Base-by-base conservation (phyloP, 2,329 filamentous ascomycete genomes). In the Botrytis pseudocinerea region DNA sequence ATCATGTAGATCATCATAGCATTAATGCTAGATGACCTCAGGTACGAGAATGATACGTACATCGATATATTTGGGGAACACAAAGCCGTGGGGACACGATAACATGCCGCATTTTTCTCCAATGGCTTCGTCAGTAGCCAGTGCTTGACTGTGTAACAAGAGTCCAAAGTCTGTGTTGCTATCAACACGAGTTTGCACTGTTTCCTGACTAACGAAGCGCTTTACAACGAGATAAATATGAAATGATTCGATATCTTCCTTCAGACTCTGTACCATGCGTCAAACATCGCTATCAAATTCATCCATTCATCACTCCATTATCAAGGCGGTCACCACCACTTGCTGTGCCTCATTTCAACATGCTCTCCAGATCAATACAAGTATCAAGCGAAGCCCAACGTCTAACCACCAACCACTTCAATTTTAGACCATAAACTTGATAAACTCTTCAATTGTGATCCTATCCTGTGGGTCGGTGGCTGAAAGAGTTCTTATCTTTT, bases 401-500 rank as follows among this genome's bases (percentile, higher is more conserved):
- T 10, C 28, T 18, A 68, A 28, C 64, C 46, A 54, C 64, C 64
- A 68, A 68, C 64, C 46, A 54, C 64, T 68, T 54, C 25, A 28
- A 66, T 66, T 51, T 51, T 28, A 16, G 22, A 35, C 46, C 46
- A n/a, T 66, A 8, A 51, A 51, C 44, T 40, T 16, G 63, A 65
- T n/a, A 4, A 63, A 28, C n/a, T 32, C 42, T 7, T 44, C 8
- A n/a, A 35, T 51, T 66, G 8, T 40, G 51, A 69, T 20, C 35
- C 35, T 46, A 46, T 62, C 42, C 57, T 63, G 69, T 48, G 59
- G 69, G 69, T 51, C 59, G 16, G 69, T 51, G 69, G 69, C 69
- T 70, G 59, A 70, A 64, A 46, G 38, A 62, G 28, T 70, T 69
- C 69, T 70, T 70, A 70, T 70, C 69, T 70, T 51, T 70, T 51